Evolutionary conservation across 192 early-diverging fungal genomes (phyloP), one percentile per base, ranked within the genome.

Genomic region (Coemansia sp.): DNA sequence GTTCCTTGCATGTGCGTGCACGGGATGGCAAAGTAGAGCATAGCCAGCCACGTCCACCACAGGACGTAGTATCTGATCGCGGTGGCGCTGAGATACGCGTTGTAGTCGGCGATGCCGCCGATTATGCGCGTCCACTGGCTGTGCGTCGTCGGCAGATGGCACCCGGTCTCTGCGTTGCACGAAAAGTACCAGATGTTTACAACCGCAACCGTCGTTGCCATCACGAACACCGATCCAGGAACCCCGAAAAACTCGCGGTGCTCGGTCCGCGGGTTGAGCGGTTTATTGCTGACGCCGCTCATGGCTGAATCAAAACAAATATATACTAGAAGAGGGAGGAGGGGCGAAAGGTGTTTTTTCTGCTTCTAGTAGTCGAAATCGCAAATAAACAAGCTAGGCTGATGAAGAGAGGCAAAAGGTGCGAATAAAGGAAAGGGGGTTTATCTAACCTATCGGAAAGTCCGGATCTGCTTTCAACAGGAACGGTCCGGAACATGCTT

Each of bases 181-280:
- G 70, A 71, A 58, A 75, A 77, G 77, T 84, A 75, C 78, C 79
- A 74, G 33, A 80, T 52, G 36, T 67, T 70, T 43, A 85, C 69
- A 4, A 85, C 68, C 49, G 71, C 38, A 33, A 78, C 57, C 29
- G 83, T 73, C 52, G 64, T 63, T 5, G 70, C 61, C 43, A 89
- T 76, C 69, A 91, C 86, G 22, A 74, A 73, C 22, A 85, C 59
- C 3, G 90, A 78, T 25, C 89, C 88, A 33, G 83, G 73, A 2
- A 85, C 85, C 13, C 89, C 90, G 19, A 92, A 74, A 67, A 97
- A 97, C 73, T 96, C 95, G 71, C 89, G 93, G 61, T 85, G 80
- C 9, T 84, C 85, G 10, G 93, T 86, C 66, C 79, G 74, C 38
- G 87, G 88, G 68, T 93, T 85, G 65, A 89, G 69, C 52, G 49